Conservation (phyloP, 306 rosid species). For the Inga oerstediana region DNA sequence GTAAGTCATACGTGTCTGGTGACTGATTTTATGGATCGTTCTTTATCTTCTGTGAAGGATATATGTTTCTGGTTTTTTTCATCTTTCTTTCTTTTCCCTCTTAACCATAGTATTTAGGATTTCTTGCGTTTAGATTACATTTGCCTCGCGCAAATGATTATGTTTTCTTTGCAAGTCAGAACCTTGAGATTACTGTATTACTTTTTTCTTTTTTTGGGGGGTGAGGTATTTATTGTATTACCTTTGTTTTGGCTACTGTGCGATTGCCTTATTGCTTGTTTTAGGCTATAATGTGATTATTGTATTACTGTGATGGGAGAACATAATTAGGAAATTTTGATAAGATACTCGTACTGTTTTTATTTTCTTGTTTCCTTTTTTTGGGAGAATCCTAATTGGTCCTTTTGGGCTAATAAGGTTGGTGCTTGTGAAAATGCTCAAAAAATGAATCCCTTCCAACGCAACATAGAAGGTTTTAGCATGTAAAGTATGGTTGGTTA, state of each 20-base stretch:
- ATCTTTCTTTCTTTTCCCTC: not conserved
- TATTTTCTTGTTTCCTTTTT: not conserved
- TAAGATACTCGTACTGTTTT: not conserved
- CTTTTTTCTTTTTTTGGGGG: not conserved
- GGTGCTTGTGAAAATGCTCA: not conserved
- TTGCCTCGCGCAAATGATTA: not conserved
- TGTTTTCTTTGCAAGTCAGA: not conserved
- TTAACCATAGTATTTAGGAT: not conserved
- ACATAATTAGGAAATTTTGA: not conserved
- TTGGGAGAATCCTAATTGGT: not conserved
- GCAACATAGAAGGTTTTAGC: too few relatives aligned
- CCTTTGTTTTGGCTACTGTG: not conserved
- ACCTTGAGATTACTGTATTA: not conserved
- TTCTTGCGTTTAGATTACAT: not conserved
- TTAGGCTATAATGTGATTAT: not conserved
- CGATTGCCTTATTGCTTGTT: not conserved
- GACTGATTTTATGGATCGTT: conserved; percentile 50
- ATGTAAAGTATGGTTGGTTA: not conserved
- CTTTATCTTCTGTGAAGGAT: not conserved
- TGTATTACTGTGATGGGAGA: not conserved
- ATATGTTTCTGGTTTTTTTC: not conserved
- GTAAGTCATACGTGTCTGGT: conserved; percentile 61
- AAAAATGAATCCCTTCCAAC: too few relatives aligned
- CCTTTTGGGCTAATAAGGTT: not conserved
- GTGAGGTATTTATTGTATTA: not conserved